phyloP scores from a whole-genome alignment of 257 asterid genomes.

The Scutellaria barbata region DNA sequence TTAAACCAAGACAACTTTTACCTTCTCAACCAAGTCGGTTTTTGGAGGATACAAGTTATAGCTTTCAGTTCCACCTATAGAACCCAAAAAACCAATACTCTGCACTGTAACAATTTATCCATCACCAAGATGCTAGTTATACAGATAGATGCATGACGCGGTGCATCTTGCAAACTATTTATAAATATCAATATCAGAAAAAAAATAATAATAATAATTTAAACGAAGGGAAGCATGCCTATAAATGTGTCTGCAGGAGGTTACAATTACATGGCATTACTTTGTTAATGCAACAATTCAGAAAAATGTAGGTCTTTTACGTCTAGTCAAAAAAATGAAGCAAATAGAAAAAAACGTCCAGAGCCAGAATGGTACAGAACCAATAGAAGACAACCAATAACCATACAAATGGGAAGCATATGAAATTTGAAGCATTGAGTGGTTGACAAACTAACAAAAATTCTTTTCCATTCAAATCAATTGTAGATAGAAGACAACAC shows the following conservation, averaged over 20 bases:
- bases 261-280: neutral
- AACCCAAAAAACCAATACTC: slow-evolving; percentile 39
- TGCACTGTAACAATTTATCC: slow-evolving; percentile 46
- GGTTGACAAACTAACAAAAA: slow-evolving; percentile 11
- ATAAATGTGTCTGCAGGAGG: neutral
- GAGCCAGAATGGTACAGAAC: slow-evolving; percentile 14
- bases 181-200: neutral
- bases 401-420: neutral
- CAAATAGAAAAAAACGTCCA: neutral
- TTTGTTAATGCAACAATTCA: neutral
- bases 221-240: neutral
- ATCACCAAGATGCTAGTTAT: slow-evolving; percentile 6
- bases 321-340: neutral
- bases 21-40: slow-evolving; percentile 75
- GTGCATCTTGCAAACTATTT: neutral
- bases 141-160: slow-evolving; percentile 18
- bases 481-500: slow-evolving; percentile 7
- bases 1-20: slow-evolving; percentile 38
- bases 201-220: too few relatives aligned
- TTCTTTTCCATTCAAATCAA: slow-evolving; percentile 3
- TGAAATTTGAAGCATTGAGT: neutral
- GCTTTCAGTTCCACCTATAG: slow-evolving; percentile 53
- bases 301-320: neutral
- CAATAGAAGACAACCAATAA: neutral
- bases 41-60: slow-evolving; percentile 60